These are phyloP conservation scores for Nissolia schottii DNA, from an alignment of 306 rosid species.

Conservation along the genomic window DNA sequence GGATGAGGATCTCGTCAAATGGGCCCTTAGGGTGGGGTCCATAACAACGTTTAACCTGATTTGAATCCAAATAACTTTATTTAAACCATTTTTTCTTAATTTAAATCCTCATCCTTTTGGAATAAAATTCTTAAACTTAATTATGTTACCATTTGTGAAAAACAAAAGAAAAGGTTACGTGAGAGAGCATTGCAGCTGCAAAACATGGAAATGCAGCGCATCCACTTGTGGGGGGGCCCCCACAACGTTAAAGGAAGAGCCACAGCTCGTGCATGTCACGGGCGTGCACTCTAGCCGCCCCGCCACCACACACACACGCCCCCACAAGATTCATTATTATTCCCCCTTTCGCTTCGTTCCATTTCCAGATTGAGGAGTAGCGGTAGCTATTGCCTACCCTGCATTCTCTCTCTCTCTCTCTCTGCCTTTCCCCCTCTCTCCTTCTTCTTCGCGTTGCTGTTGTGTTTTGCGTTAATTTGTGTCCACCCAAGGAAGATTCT, in stretches of 20 bases:
- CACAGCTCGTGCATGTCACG: constrained; percentile 17
- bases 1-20: too few species aligned
- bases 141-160: too few species aligned
- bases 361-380: background rate
- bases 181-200: background rate
- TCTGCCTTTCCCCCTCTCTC: background rate
- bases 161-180: background rate
- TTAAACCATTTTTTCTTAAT: too few species aligned
- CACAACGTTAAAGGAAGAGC: background rate
- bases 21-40: too few species aligned
- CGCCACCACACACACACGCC: background rate
- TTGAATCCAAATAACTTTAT: too few species aligned
- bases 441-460: background rate
- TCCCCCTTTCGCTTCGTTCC: background rate
- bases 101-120: too few species aligned
- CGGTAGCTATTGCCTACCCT: too few species aligned
- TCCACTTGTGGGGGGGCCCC: constrained; percentile 9
- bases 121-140: too few species aligned
- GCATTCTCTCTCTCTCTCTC: background rate
- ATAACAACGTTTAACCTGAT: too few species aligned
- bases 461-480: background rate
- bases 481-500: background rate
- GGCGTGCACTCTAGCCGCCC: background rate
- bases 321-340: background rate
- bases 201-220: background rate